Conservation (phyloP, 2,329 filamentous ascomycete species). For the Botrytis medusae region DNA sequence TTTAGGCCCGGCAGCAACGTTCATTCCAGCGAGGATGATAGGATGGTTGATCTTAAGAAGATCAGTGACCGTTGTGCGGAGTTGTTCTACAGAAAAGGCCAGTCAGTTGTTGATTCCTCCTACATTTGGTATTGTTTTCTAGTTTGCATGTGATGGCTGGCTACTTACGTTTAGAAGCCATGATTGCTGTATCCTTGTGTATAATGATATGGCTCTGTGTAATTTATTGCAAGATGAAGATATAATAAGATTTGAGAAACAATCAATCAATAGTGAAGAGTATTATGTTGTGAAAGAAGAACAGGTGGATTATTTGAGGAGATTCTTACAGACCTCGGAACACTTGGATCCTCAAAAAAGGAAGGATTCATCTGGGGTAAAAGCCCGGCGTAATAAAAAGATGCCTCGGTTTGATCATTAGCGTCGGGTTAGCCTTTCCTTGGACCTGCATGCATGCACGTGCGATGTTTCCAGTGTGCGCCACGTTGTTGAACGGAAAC, state of each 20-base stretch:
- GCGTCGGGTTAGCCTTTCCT: neutral
- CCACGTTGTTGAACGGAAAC: neutral
- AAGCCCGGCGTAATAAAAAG: slow-evolving; percentile 31
- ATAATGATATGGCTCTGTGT: neutral
- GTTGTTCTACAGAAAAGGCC: slow-evolving; percentile 61
- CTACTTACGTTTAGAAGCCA: slow-evolving; percentile 77
- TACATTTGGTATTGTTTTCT: neutral
- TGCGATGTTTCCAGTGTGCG: neutral
- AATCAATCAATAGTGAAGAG: neutral
- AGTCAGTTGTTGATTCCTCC: slow-evolving; percentile 18
- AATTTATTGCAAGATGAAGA: slow-evolving; percentile 14
- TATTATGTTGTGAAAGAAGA: neutral
- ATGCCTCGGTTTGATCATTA: slow-evolving; percentile 35
- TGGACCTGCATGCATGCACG: slow-evolving; percentile 9
- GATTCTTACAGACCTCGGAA: slow-evolving; percentile 13
- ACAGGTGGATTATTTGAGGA: slow-evolving; percentile 17
- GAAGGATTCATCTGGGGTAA: slow-evolving; percentile 14
- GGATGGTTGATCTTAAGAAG: slow-evolving; percentile 98
- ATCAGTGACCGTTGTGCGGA: slow-evolving; percentile 91
- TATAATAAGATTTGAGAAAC: slow-evolving; percentile 17
- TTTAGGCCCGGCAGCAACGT: slow-evolving; percentile 95
- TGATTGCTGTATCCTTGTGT: slow-evolving; percentile 43
- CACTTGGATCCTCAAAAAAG: neutral
- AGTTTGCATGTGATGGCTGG: slow-evolving; percentile 33
- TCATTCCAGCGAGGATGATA: slow-evolving; percentile 95